Evolutionary conservation across 2,329 filamentous ascomycete genomes (phyloP), one percentile per base, ranked within the genome.

Genomic region (Beauveria rudraprayagi): DNA sequence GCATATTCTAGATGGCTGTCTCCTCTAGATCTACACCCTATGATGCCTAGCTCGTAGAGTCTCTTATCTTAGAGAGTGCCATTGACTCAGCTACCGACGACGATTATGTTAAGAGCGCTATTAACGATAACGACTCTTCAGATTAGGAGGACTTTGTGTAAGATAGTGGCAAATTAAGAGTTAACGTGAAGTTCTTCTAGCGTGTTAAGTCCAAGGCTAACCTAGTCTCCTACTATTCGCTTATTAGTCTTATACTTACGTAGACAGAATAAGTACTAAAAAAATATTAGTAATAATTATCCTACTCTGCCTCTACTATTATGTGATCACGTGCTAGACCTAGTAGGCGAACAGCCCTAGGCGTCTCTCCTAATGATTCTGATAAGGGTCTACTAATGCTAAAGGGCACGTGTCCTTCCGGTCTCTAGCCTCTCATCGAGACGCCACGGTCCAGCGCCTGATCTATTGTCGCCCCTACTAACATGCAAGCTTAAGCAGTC

Each of bases 131-230:
- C n/a, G 80, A 84, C 63, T 80, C 72, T 62, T 84, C 75, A 53
- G 84, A 84, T 61, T 83, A 83, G 78, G 80, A 88, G 69, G 79
- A 83, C 68, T 91, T 88, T 0, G 3, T 30, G 3, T 1, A 30
- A 30, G 90, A 95, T 67, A 94, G 89, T 70, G 89, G 87, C 62
- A 89, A 90, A 66, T 90, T 90, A 1, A 95, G 90, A 70, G 82
- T 92, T 58, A 90, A 94, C 64, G 89, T 93, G 63, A 87, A 85
- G 69, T 80, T 91, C 68, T 99, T 99, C 81, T 86, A 92, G 73
- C 89, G 93, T 10, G 92, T 97, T 55, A 91, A 96, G 72, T 96
- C 92, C 43, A 87, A 87, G 72, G 85, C 87, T 8, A 90, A 96
- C 70, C 80, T 97, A 30, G 88, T 89, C 3, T 96, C 92, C 1